Evolutionary conservation across 2,329 filamentous ascomycete species (phyloP), one percentile per base, ranked within the genome.

Genomic region (Xylariaceae sp.): DNA sequence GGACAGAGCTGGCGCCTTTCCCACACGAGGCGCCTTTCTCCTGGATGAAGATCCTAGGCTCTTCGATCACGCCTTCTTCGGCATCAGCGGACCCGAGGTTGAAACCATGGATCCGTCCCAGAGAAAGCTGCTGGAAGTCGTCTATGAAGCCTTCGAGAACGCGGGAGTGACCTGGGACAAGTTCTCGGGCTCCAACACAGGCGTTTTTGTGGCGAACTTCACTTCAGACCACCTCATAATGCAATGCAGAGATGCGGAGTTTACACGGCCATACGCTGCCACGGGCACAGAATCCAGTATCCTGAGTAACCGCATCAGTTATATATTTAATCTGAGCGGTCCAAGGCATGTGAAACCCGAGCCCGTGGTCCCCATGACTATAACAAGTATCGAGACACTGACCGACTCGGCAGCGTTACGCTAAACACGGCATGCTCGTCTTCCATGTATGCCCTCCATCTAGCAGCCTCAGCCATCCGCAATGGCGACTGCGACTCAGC

Each of bases 21-120:
- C n/a, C n/a, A n/a, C n/a, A n/a, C n/a, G 44, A 7, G 43, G 45
- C 12, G 44, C 44, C 32, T 48, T 46, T 23, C 37, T 48, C 21
- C 32, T 42, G 17, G 39, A 31, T 8, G 24, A 32, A 10, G 8
- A 8, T 23, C 33, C 26, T 3, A 33, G 35, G 14, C 46, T 48
- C 22, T 48, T 48, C 22, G 45, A 48, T 19, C 37, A 36, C 30
- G 53, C 36, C 5, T 61, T 67, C 44, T 67, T 66, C 42, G 45
- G 49, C 22, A 60, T 64, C 29, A 50, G 42, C 1, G 47, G 53
- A 3, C 37, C 46, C 12, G 63, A 67, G 37, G 58, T 57, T 11
- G 46, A 47, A 22, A 44, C 42, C 7, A 53, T 64, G 42, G 62
- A 66, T 29, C 63, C 63, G 0, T 60, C 64, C 38, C 58, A 63